A percentile compares a stretch with the other conserved stretches of the same genome.
Evolutionary conservation across 106 monocot genomes (phyloP).

Genomic region (Cymbidium sinense): DNA sequence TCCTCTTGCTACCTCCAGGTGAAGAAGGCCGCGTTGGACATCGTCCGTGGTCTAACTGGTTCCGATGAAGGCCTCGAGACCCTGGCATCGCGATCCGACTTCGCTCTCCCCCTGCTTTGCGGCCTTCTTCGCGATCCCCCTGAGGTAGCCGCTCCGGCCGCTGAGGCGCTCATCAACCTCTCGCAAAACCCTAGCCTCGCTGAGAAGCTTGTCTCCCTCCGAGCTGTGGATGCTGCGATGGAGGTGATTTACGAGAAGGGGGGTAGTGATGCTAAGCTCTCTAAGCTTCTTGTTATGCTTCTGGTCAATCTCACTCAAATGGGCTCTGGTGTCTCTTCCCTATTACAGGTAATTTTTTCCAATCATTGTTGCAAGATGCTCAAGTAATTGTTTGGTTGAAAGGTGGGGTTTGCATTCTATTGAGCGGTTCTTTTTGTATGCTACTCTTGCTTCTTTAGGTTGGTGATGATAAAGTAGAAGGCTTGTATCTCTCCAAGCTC

Average conservation of each 20-base stretch:
- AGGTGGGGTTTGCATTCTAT: background rate
- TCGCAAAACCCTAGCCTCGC: constrained; percentile 46
- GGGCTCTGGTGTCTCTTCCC: constrained; percentile 54
- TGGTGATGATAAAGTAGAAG: constrained; percentile 84
- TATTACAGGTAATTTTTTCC: constrained; percentile 63
- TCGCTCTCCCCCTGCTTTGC: constrained; percentile 40
- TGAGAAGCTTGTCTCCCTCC: constrained; percentile 37
- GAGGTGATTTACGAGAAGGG: constrained; percentile 43
- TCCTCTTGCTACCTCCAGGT: constrained; percentile 20
- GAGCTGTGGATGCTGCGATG: constrained; percentile 34
- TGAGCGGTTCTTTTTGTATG: background rate
- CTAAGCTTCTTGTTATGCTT: constrained; percentile 65
- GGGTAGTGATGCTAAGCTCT: constrained; percentile 11
- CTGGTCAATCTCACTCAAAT: constrained; percentile 78
- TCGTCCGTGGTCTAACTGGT: constrained; percentile 76
- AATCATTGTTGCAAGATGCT: background rate
- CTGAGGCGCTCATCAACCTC: constrained; percentile 82
- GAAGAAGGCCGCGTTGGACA: constrained; percentile 66
- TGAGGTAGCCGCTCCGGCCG: constrained; percentile 35
- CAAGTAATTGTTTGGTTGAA: background rate
- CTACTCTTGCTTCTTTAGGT: constrained; percentile 33
- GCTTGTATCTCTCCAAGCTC: constrained; percentile 76
- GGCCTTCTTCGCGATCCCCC: constrained; percentile 33
- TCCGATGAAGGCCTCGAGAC: constrained; percentile 46
- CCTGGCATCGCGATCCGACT: constrained; percentile 36